Base-by-base conservation (phyloP, 306 rosid species). In the Senna tora region DNA sequence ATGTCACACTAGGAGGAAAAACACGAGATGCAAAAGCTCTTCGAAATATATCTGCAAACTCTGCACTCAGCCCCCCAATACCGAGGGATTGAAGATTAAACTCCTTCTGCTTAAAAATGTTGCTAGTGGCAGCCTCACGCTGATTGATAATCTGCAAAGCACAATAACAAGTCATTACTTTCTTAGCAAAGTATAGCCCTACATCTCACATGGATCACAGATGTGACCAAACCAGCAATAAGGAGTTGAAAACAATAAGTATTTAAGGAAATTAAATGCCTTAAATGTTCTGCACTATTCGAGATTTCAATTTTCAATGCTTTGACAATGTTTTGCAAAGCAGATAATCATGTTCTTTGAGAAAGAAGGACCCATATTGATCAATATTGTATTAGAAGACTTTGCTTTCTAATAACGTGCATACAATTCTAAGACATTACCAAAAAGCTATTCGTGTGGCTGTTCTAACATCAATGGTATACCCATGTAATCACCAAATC, bases 1-100 rank as follows among this genome's bases (percentile, higher is more conserved):
- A 86, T 69, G 96, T 87, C 84, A 95, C 99, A 6, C 91, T 96
- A 41, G 99, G 82, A 76, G 99, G 99, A 79, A 91, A 91, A 75
- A 95, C 99, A 78, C 99, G 99, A 43, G 99, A 95, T n/a, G 99
- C 97, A 84, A 95, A 95, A 66, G 99, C 97, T 86, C 99, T 91
- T 85, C 99, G 89, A 77, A 95, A 95, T 87, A 95, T 95, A 75
- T 95, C 96, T 49, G 90, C 96, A 78, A 95, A 95, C 83, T 95
- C 99, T 0, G 87, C 96, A 69, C 93, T 81, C 80, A 95, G 69
- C 42, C 99, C 99, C 65, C 99, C 99, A 69, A 95, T 95, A 54
- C 99, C 99, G 60, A 95, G 88, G 34, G 90, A 59, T 85, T 95
- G 80, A 68, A 95, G 99, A 80, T 95, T 91, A 77, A 95, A 95